Base-by-base conservation (phyloP, 306 rosid species). In the Rosa rugosa region DNA sequence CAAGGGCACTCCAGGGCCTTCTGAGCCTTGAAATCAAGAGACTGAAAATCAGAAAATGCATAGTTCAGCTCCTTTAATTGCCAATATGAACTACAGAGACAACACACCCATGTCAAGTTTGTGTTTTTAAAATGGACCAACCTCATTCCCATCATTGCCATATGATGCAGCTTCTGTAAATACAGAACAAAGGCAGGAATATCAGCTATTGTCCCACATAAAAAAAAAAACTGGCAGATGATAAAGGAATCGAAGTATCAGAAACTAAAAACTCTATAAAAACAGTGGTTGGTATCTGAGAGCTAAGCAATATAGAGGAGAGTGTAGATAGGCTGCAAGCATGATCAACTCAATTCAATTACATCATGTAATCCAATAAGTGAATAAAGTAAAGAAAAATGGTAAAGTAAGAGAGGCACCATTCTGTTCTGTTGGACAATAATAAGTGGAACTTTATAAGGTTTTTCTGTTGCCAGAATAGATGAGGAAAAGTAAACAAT, bases 1-100 rank as follows among this genome's bases (percentile, higher is more conserved):
- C 99, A 95, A 81, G 99, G 98, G 75, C 99, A 95, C 68, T 92
- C 94, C 60, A 95, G 84, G 72, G 98, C 96, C 83, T 88, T 92
- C 87, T 90, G 89, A 75, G 97, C 92, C 89, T 87, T 91, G 54
- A 78, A 97, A 69, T 94, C 99, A 75, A 87, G 84, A 84, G 93
- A 89, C 99, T 94, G 94, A 86, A 87, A 80, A 75, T 49, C 97
- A 90, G 92, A 86, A 87, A 78, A 75, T 64, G 72, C 75, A 85
- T 60, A 54, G 53, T 75, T 54, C 62, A 66, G 73, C 64, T 60
- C 73, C 70, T 56, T 66, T 31, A 34, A 22, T 9, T 73, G 64
- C 69, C 22, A 27, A 57, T 31, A 31, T 31, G 53, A 14, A 44
- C 62, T 10, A 62, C 2, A 44, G 50, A 16, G 20, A 67, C 11